Percentiles rank a stretch among this genome's conserved stretches.
Conservation (phyloP, 768 basidiomycete genomes). For the Podaxis mareebaensis region DNA sequence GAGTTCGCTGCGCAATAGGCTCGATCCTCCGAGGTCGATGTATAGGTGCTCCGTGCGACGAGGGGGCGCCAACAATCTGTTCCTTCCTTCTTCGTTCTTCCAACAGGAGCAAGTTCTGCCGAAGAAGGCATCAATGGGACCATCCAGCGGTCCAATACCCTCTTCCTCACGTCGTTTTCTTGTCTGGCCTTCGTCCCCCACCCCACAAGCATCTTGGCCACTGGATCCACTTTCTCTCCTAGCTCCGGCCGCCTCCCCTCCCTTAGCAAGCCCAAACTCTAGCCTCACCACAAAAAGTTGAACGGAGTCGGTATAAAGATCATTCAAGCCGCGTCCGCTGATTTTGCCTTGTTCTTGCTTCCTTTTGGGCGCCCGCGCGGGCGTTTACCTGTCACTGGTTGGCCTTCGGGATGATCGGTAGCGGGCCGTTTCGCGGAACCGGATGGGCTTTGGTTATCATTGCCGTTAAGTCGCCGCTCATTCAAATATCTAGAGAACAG, state of each 20-base stretch:
- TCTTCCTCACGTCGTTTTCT: conserved; percentile 4
- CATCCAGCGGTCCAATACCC: conserved; percentile 7
- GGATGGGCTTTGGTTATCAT: conserved; percentile 25
- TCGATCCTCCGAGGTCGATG: not conserved
- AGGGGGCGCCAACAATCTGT: not conserved
- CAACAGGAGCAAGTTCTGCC: not conserved
- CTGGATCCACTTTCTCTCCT: not conserved
- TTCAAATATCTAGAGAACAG: conserved; percentile 52
- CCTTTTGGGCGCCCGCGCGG: conserved; percentile 71
- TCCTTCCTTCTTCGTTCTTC: not conserved
- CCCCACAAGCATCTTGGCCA: not conserved
- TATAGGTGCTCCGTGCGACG: not conserved
- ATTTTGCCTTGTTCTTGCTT: conserved; percentile 55
- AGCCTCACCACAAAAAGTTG: not conserved
- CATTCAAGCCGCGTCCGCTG: conserved; percentile 9
- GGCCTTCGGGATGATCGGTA: conserved; percentile 24
- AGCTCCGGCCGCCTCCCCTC: not conserved
- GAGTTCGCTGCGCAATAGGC: not conserved
- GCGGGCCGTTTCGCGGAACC: conserved; percentile 32
- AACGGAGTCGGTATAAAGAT: not conserved
- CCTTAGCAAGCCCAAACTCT: not conserved
- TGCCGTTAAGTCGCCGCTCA: conserved; percentile 60
- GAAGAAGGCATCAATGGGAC: not conserved
- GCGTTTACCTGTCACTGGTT: conserved; percentile 39
- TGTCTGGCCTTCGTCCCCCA: not conserved